A percentile compares a stretch with the other conserved stretches of the same genome.
Evolutionary conservation across 345 rosid species (phyloP).

Genomic region (Moricandia moricandioides): DNA sequence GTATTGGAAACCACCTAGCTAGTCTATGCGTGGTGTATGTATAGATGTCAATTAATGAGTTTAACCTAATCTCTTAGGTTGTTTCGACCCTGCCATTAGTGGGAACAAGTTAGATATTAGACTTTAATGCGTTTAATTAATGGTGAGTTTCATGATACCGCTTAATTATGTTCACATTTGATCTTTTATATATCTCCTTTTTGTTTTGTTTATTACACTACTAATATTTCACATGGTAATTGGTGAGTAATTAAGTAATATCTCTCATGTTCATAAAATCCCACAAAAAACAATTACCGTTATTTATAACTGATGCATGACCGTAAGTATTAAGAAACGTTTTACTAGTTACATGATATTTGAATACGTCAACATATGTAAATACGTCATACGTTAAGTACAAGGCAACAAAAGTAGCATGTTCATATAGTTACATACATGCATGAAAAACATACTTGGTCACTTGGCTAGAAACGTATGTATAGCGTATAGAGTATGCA

Average conservation of each 20-base stretch:
- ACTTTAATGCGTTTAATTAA: constrained; percentile 17
- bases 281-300: constrained; percentile 1
- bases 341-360: constrained; percentile 1
- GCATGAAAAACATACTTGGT: background rate
- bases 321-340: constrained; percentile 14
- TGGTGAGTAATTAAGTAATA: background rate
- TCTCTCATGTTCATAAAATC: constrained; percentile 30
- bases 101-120: constrained; percentile 8
- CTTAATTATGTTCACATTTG: constrained; percentile 26
- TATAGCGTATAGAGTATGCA: background rate
- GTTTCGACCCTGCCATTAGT: constrained; percentile 16
- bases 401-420: background rate
- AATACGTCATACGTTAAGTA: background rate
- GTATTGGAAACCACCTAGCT: constrained; percentile 12
- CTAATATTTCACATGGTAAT: constrained; percentile 22
- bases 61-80: background rate
- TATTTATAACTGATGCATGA: constrained; percentile 24
- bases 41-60: background rate
- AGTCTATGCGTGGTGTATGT: constrained; percentile 4
- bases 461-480: background rate
- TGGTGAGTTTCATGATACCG: constrained; percentile 9
- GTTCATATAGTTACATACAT: background rate
- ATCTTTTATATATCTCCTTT: constrained; percentile 13
- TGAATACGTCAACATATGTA: background rate
- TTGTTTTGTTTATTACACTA: background rate